Percentiles rank a stretch among this genome's conserved stretches.
These are phyloP conservation scores for Striga hermonthica DNA, from an alignment of 305 asterid genomes.

Conservation along the genomic window DNA sequence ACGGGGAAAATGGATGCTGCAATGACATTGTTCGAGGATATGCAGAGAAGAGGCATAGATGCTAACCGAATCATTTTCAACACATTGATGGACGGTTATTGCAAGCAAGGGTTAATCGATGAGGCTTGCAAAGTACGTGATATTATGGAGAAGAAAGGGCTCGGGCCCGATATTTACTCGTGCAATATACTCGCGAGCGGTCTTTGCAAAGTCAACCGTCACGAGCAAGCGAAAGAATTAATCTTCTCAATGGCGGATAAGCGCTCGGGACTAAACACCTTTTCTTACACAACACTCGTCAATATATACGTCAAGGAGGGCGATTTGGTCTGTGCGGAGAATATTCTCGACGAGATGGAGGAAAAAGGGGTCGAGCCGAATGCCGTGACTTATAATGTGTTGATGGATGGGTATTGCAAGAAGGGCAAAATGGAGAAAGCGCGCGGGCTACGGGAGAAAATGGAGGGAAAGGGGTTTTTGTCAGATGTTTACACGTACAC, in stretches of 20 bases:
- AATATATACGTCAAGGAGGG: conserved; percentile 68
- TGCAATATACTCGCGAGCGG: conserved; percentile 60
- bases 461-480: conserved; percentile 40
- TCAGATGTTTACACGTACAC: conserved; percentile 53
- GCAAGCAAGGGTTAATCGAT: conserved; percentile 66
- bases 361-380: conserved; percentile 58
- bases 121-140: conserved; percentile 55
- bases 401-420: conserved; percentile 56
- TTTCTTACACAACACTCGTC: conserved; percentile 56
- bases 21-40: conserved; percentile 56
- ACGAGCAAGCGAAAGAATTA: conserved; percentile 60
- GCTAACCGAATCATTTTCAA: conserved; percentile 54
- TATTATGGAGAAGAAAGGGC: conserved; percentile 68
- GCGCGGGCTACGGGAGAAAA: conserved; percentile 30
- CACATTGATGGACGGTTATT: conserved; percentile 74
- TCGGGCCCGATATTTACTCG: conserved; percentile 55
- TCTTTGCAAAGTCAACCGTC: conserved; percentile 46
- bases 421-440: conserved; percentile 49
- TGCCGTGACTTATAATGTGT: conserved; percentile 48
- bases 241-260: conserved; percentile 55
- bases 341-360: conserved; percentile 51
- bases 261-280: conserved; percentile 47
- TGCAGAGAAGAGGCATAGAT: conserved; percentile 67
- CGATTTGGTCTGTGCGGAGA: conserved; percentile 53
- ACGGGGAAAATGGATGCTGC: conserved; percentile 63